Conservation (phyloP, 805 yeast genomes). For the Sugiyamaella boreocaroliniensis region DNA sequence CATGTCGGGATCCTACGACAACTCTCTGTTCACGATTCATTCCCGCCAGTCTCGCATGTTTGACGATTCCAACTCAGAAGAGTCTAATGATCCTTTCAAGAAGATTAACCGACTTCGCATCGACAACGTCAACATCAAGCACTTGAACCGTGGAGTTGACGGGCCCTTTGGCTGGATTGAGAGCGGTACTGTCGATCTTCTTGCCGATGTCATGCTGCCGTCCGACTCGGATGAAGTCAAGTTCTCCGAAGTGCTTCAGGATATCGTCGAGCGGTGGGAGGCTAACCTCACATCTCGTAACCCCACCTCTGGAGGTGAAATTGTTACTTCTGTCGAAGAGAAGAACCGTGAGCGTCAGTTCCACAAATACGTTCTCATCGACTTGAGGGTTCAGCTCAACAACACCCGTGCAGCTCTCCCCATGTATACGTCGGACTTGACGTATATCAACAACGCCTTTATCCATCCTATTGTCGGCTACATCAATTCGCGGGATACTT, state of each 20-base stretch:
- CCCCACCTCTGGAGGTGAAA: slow-evolving; percentile 16
- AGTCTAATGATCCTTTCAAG: slow-evolving; percentile 39
- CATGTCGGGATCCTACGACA: slow-evolving; percentile 87
- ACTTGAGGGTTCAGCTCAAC: slow-evolving; percentile 69
- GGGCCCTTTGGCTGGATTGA: slow-evolving; percentile 99
- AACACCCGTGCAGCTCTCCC: slow-evolving; percentile 89
- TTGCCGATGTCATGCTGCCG: slow-evolving; percentile 85
- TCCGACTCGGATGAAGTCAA: slow-evolving; percentile 49
- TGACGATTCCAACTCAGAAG: slow-evolving; percentile 28
- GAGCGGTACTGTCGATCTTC: slow-evolving; percentile 84
- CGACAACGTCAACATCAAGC: slow-evolving; percentile 81
- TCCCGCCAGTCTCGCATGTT: slow-evolving; percentile 50
- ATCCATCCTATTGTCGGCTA: slow-evolving; percentile 93
- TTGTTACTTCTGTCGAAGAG: slow-evolving; percentile 27
- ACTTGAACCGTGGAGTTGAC: slow-evolving; percentile 72
- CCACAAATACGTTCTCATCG: slow-evolving; percentile 62
- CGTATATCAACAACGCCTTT: slow-evolving; percentile 87
- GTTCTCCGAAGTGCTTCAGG: slow-evolving; percentile 31
- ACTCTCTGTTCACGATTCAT: slow-evolving; percentile 87
- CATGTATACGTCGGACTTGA: slow-evolving; percentile 73
- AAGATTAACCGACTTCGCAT: slow-evolving; percentile 72
- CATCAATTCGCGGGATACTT: slow-evolving; percentile 83
- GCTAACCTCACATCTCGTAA: slow-evolving; percentile 22
- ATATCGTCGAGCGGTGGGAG: slow-evolving; percentile 38
- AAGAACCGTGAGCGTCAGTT: slow-evolving; percentile 27